A percentile compares a stretch with the other conserved stretches of the same genome.
These are phyloP conservation scores for Fraxinus floribunda DNA, from an alignment of 305 asterid genomes.

Conservation along the genomic window DNA sequence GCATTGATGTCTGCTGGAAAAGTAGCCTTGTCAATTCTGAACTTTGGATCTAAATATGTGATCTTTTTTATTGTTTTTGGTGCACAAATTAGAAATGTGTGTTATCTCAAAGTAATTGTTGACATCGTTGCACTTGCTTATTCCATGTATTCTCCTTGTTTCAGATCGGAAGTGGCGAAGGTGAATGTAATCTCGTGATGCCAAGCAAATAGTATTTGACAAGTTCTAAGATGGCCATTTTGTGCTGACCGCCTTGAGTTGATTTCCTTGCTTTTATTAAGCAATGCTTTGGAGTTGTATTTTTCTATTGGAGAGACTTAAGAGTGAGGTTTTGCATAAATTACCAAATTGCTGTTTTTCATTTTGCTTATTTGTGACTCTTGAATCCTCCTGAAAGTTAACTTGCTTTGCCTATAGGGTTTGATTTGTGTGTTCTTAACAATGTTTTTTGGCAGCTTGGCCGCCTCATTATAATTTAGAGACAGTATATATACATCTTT, in stretches of 20 bases:
- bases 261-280: constrained; percentile 24
- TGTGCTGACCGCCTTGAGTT: constrained; percentile 24
- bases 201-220: constrained; percentile 27
- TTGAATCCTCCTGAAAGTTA: not conserved
- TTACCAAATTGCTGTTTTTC: not conserved
- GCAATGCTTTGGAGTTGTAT: not conserved
- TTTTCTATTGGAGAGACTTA: constrained; percentile 2
- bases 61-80: not conserved
- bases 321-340: not conserved
- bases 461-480: not conserved
- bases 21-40: not conserved
- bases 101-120: not conserved
- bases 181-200: constrained; percentile 32
- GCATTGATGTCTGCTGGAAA: not conserved
- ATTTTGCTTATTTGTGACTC: not conserved
- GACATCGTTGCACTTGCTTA: constrained; percentile 1
- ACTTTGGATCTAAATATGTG: not conserved
- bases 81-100: not conserved
- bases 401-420: not conserved
- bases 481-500: not conserved
- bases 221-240: constrained; percentile 20
- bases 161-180: constrained; percentile 84
- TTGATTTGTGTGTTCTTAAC: not conserved
- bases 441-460: not conserved
- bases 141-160: constrained; percentile 18